Evolutionary conservation across 140 eudicot species (phyloP), one percentile per base, ranked within the genome.

Genomic region (Ambrosia hybrid): DNA sequence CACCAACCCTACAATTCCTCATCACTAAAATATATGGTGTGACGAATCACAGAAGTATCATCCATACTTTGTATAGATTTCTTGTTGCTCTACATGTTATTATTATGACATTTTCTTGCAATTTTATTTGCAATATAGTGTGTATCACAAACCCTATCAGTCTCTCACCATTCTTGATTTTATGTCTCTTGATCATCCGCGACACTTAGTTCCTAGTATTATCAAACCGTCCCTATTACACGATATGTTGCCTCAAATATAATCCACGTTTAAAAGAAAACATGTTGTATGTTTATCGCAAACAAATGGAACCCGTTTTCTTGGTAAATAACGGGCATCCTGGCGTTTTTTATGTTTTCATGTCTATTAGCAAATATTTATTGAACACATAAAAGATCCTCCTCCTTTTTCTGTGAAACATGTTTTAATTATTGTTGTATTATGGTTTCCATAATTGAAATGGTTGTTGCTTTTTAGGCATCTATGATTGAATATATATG

Each of bases 401-500:
- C 52, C 74, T 76, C 11, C 74, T 67, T 57, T 70, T 77, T 77
- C 52, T 62, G 53, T 77, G 76, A 77, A 49, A 16, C 73, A 62
- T 77, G 71, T 70, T 70, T 70, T 6, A 14, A 51, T 61, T 37
- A 36, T 70, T 68, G 64, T 58, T 39, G 37, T 57, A 7, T 36
- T 67, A 45, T 37, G 15, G 14, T 65, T 67, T 37, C 51, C 63
- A 75, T 75, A 46, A 76, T 68, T 34, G 55, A 68, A 57, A 17
- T 49, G 6, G 15, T 62, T 70, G 77, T n/a, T 77, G 41, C 67
- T 61, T 62, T 77, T 70, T n/a, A 62, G 52, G 60, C 65, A 70
- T 70, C 55, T 38, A 70, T 70, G 67, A 70, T 77, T 21, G 33
- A 77, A 70, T 14, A 77, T 43, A 21, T 51, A 36, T 59, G 60